Percentiles rank a stretch among this genome's conserved stretches.
Evolutionary conservation across 768 basidiomycete species (phyloP).

Genomic region (Termitomyces sp.): DNA sequence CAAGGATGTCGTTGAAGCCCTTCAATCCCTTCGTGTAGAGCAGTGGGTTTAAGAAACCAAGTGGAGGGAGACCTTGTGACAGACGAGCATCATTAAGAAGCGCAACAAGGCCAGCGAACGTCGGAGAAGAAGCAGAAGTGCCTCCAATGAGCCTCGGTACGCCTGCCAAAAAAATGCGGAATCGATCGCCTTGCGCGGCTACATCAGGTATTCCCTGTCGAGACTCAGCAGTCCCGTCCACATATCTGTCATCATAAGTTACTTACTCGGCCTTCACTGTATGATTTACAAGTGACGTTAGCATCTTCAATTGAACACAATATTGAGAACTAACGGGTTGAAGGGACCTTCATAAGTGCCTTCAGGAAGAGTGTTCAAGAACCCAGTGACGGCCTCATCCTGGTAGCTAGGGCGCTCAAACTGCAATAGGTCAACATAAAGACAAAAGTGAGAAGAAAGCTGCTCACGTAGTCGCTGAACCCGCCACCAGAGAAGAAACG

Average conservation of each 20-base stretch:
- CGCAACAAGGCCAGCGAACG: slow-evolving; percentile 55
- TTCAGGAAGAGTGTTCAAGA: slow-evolving; percentile 30
- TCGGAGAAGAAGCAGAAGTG: slow-evolving; percentile 59
- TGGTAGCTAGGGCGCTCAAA: slow-evolving; percentile 34
- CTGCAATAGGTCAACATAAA: slow-evolving; percentile 6
- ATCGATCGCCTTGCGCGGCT: slow-evolving; percentile 47
- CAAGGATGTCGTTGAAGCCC: slow-evolving; percentile 52
- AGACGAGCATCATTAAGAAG: slow-evolving; percentile 59
- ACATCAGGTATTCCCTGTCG: slow-evolving; percentile 58
- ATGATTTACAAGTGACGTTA: neutral
- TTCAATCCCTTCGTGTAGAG: slow-evolving; percentile 37
- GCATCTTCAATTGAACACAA: neutral
- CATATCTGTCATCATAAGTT: neutral
- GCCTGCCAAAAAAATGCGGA: slow-evolving; percentile 42
- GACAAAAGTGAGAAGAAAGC: too few species aligned
- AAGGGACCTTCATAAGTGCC: slow-evolving; percentile 46
- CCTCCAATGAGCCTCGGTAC: slow-evolving; percentile 36
- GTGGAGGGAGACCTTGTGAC: slow-evolving; percentile 30
- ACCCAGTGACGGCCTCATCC: slow-evolving; percentile 29
- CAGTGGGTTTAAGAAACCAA: slow-evolving; percentile 65
- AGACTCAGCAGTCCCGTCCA: neutral
- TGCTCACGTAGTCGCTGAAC: slow-evolving; percentile 59
- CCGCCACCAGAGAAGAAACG: slow-evolving; percentile 64
- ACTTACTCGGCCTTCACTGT: slow-evolving; percentile 46
- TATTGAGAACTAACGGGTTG: slow-evolving; percentile 41